Percentiles rank a stretch among this genome's conserved stretches.
phyloP scores from a whole-genome alignment of 306 rosid species.

The Potentilla sterilis region DNA sequence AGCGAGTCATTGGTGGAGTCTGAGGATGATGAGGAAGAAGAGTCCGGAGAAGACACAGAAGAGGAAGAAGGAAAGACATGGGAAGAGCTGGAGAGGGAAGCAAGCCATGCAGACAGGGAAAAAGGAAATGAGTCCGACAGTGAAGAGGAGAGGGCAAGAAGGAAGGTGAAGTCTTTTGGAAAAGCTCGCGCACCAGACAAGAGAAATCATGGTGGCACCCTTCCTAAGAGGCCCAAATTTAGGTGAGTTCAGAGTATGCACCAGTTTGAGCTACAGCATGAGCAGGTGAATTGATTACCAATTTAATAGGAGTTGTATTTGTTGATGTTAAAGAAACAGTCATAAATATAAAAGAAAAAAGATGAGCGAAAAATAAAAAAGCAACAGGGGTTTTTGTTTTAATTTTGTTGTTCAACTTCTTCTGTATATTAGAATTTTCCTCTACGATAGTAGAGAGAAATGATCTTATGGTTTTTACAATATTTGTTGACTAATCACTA shows the following conservation, averaged over 20 bases:
- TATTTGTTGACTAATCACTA: not conserved
- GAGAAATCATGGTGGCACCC: constrained; percentile 28
- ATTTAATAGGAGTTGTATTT: not conserved
- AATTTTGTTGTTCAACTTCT: not conserved
- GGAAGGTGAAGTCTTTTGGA: constrained; percentile 34
- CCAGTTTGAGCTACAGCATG: constrained; percentile 9
- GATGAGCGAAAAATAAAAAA: not conserved
- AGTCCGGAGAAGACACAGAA: constrained; percentile 29
- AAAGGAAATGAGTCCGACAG: constrained; percentile 37
- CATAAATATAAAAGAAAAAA: not conserved
- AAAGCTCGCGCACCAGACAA: constrained; percentile 33
- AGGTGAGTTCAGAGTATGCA: constrained; percentile 21
- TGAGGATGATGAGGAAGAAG: constrained; percentile 34
- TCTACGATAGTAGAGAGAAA: not conserved
- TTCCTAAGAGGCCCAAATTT: constrained; percentile 33
- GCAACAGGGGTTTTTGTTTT: not conserved
- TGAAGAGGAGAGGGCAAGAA: constrained; percentile 34
- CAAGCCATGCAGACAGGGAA: constrained; percentile 39
- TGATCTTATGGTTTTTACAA: not conserved
- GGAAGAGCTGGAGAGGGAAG: constrained; percentile 46
- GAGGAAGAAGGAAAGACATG: constrained; percentile 40
- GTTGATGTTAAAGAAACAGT: not conserved
- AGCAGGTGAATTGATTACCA: not conserved
- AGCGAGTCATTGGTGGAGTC: constrained; percentile 41
- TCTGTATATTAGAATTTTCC: not conserved